Evolutionary conservation across 805 yeast species (phyloP), one percentile per base, ranked within the genome.

Genomic region (Candida palmyrensis): DNA sequence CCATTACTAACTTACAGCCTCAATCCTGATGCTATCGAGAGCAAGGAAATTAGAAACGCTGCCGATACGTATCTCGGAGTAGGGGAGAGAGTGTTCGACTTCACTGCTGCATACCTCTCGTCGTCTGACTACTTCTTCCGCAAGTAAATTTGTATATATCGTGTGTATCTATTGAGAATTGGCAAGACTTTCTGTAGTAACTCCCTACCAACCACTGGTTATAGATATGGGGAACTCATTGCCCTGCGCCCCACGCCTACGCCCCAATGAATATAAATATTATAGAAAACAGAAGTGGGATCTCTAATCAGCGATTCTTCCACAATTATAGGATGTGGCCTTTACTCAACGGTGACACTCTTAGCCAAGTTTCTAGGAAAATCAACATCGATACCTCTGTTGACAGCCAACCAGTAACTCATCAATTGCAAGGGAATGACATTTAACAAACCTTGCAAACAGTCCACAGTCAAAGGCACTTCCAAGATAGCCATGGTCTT

Each of bases 301-400:
- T n/a, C n/a, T n/a, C n/a, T n/a, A n/a, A n/a, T n/a, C n/a, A n/a
- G n/a, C n/a, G n/a, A n/a, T n/a, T n/a, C n/a, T n/a, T n/a, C n/a
- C n/a, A n/a, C n/a, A n/a, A n/a, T n/a, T n/a, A n/a, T n/a, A n/a
- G n/a, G n/a, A n/a, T n/a, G n/a, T n/a, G n/a, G n/a, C 24, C 11
- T 32, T 56, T 69, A 89, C 68, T 88, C 97, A 42, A 92, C 98
- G 30, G 99, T 92, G 37, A 92, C 99, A 32, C 96, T 82, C 71
- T 92, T 92, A 43, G 99, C 99, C 66, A 92, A 75, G 70, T 92
- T 92, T 67, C 98, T 79, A 45, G 99, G 99, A 79, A 90, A 90
- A 62, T 92, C 99, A 37, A 94, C 98, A 55, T 92, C 95, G 48
- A 85, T 82, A 25, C 97, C 97, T 56, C 90, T 84, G 63, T 81